Evolutionary conservation across 129 eudicot species (phyloP).

Genomic region (Artemisia annua): DNA sequence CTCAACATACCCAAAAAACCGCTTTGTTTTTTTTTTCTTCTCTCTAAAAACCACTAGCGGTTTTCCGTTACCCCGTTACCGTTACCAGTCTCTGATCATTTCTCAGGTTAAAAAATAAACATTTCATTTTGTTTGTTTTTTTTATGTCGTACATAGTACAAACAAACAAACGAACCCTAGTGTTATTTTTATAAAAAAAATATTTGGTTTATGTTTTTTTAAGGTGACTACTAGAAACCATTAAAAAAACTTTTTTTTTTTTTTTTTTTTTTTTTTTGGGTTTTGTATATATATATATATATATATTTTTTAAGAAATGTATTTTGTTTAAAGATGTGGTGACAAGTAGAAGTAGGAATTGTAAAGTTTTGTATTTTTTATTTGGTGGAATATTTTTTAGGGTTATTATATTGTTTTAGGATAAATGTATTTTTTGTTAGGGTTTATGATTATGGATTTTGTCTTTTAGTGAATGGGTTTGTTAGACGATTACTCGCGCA

Average conservation of each 20-base stretch:
- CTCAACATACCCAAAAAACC: constrained; percentile 10
- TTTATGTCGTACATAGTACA: background rate
- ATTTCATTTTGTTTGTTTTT: background rate
- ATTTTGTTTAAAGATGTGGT: too few species aligned
- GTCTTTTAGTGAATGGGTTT: background rate
- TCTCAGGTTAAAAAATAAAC: background rate
- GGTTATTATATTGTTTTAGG: background rate
- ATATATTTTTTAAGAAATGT: too few species aligned
- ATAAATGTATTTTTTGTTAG: background rate
- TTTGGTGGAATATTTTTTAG: background rate
- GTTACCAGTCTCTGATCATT: constrained; percentile 1
- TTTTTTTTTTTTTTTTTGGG: background rate
- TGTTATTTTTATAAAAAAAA: background rate
- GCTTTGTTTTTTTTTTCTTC: background rate
- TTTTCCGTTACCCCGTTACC: background rate
- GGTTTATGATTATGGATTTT: constrained; percentile 5
- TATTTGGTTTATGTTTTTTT: background rate
- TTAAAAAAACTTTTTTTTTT: background rate
- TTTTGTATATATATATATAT: too few species aligned
- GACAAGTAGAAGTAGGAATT: too few species aligned
- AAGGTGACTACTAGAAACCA: background rate
- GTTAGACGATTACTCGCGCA: too few species aligned
- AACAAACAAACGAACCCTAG: background rate
- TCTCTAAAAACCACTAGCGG: background rate
- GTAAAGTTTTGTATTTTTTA: background rate